Evolutionary conservation across 1,139 yeast genomes (phyloP), one percentile per base, ranked within the genome.

Genomic region (Fermentozyma sake): DNA sequence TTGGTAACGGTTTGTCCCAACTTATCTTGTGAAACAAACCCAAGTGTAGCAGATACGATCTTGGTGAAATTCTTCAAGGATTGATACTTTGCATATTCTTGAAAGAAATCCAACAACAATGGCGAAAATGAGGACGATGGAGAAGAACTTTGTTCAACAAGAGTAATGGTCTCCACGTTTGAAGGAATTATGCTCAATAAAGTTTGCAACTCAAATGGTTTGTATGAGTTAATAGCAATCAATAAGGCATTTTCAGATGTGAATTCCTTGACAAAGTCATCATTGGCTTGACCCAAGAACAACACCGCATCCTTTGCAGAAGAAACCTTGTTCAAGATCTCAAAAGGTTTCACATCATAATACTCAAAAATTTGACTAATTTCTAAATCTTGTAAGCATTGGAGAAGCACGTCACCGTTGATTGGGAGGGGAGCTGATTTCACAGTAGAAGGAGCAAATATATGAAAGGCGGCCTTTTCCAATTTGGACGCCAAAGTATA

Each of bases 61-160:
- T 70, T 69, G 34, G 66, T 53, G 46, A 75, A 69, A 41, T 49
- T 64, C 55, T 58, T 66, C 55, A 53, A 65, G 50, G 46, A 61
- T 53, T 47, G 82, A 49, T 32, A 63, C 40, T 43, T 64, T 49
- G 60, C 70, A 59, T 66, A 67, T 32, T 76, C 75, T 28, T 77
- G 72, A 53, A 87, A 76, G 43, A 86, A 74, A 50, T 87, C 96
- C 42, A 87, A 72, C 41, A 83, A 68, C 25, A 85, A 62, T 7
- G 78, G 70, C 27, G 59, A 91, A 72, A 55, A 82, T 7, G 35
- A 11, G 9, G 51, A 36, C n/a, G 72, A 61, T 26, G 48, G 65
- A 31, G 56, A 58, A 23, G 66, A 59, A 27, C 66, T 58, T 60
- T 72, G 95, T 56, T 73, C 86, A 12, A 83, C 67, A 24, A 86